A percentile compares a stretch with the other conserved stretches of the same genome.
Conservation (phyloP, 352 stramenopile genomes). For the Phytopythium kandeliae region DNA sequence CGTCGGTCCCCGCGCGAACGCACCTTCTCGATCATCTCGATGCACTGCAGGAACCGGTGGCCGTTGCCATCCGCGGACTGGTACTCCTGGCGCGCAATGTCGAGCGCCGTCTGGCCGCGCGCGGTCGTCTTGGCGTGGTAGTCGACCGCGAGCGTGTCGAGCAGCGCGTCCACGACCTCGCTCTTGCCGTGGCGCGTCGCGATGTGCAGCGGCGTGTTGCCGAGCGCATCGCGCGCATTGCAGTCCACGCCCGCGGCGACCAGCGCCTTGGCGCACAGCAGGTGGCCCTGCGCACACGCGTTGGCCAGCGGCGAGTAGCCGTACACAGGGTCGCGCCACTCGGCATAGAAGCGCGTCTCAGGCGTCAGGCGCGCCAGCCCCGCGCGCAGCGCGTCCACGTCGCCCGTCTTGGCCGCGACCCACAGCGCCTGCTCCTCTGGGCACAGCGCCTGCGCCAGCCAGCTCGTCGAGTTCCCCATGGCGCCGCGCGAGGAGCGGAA, state of each 20-base stretch:
- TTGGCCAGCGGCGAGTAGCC: constrained; percentile 64
- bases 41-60: constrained; percentile 51
- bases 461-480: constrained; percentile 77
- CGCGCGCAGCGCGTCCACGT: constrained; percentile 39
- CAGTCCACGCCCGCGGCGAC: constrained; percentile 45
- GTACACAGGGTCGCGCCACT: constrained; percentile 63
- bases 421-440: constrained; percentile 73
- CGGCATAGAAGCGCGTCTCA: constrained; percentile 53
- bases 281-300: constrained; percentile 52
- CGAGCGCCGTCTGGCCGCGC: constrained; percentile 60
- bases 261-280: constrained; percentile 53
- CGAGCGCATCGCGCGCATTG: constrained; percentile 51
- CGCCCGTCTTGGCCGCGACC: constrained; percentile 68
- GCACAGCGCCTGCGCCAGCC: constrained; percentile 64
- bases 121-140: constrained; percentile 40
- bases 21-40: constrained; percentile 81
- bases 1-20: too few species aligned
- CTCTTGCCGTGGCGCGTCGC: constrained; percentile 51
- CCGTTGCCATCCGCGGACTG: constrained; percentile 24
- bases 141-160: constrained; percentile 47
- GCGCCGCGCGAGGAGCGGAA: too few species aligned
- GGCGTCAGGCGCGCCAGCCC: constrained; percentile 48
- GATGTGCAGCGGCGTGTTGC: constrained; percentile 64
- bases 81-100: constrained; percentile 63
- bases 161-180: constrained; percentile 60